Evolutionary conservation across 2,329 filamentous ascomycete genomes (phyloP), one percentile per base, ranked within the genome.

Genomic region (Xylariaceae sp.): DNA sequence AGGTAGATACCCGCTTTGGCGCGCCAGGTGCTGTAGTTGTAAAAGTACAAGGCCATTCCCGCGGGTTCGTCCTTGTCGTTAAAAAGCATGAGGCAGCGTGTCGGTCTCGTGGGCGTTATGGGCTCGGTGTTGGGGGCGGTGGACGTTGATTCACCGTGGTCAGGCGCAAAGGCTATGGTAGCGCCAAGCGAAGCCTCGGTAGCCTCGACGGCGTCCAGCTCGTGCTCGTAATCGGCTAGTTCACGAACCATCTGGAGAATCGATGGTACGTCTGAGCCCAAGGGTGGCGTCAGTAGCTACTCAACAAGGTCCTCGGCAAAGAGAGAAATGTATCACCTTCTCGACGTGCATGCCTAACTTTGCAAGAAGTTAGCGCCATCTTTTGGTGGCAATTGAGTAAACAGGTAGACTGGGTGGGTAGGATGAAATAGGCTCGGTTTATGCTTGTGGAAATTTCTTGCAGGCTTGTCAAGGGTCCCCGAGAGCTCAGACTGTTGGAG

Each of bases 1-100:
- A 97, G 85, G 72, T 95, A 96, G 67, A 99, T 89, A 2, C 93
- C 93, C 0, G 92, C 85, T 39, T 83, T 83, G n/a, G 89, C 84
- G 7, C 89, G 84, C 94, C 94, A 97, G 0, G 93, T 97, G 67
- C 87, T 91, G 75, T 96, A 97, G 75, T 93, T 97, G 79, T 93
- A 92, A 72, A 96, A 97, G 76, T 92, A 97, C 33, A 97, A 75
- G 1, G 92, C 92, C 82, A 97, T 91, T 41, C 88, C 91, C 0
- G 84, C 89, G 0, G 71, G 71, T 32, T 74, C 68, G 9, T 76
- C 72, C 5, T 75, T 72, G 9, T 77, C 73, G 18, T 80, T 73
- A 62, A 79, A 78, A 49, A 93, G 74, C 8, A 95, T 74, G 27
- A 95, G 79, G 43, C 90, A 93, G 57, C 91, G 88, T 15, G 92